phyloP scores from a whole-genome alignment of 441 rosid species.

The Lepidium campestre region DNA sequence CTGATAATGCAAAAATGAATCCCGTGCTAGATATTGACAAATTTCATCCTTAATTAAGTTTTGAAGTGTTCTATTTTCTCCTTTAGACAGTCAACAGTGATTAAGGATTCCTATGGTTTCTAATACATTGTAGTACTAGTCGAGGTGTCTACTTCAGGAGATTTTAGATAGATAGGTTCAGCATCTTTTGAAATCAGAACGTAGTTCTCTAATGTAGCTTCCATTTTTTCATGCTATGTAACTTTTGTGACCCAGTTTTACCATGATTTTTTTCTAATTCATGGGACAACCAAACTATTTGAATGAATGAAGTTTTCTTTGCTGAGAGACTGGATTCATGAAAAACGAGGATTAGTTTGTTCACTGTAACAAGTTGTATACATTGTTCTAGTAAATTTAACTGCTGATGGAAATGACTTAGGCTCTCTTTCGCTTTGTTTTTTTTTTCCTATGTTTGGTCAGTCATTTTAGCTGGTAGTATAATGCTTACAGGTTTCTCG shows the following conservation, averaged over 20 bases:
- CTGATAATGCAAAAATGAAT: conserved; percentile 17
- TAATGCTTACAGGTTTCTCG: conserved; percentile 49
- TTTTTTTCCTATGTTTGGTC: background rate
- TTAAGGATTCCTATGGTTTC: background rate
- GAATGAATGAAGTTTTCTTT: background rate
- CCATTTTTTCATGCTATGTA: background rate
- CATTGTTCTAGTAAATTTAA: background rate
- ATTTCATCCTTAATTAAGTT: background rate
- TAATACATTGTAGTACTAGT: background rate
- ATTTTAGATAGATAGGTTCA: background rate
- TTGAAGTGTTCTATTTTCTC: conserved; percentile 21
- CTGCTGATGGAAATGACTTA: background rate
- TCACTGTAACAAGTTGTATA: background rate
- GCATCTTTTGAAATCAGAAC: background rate
- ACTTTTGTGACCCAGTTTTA: background rate
- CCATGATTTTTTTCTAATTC: background rate
- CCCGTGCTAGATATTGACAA: background rate
- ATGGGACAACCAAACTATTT: background rate
- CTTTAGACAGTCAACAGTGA: background rate
- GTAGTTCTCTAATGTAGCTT: conserved; percentile 3
- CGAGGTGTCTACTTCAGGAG: background rate
- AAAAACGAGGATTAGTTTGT: conserved; percentile 8
- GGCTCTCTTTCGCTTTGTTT: background rate
- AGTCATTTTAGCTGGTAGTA: conserved; percentile 10
- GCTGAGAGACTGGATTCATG: background rate